A percentile compares a stretch with the other conserved stretches of the same genome.
Conservation (phyloP, 2,329 filamentous ascomycete genomes). For the Nemania bipapillata region DNA sequence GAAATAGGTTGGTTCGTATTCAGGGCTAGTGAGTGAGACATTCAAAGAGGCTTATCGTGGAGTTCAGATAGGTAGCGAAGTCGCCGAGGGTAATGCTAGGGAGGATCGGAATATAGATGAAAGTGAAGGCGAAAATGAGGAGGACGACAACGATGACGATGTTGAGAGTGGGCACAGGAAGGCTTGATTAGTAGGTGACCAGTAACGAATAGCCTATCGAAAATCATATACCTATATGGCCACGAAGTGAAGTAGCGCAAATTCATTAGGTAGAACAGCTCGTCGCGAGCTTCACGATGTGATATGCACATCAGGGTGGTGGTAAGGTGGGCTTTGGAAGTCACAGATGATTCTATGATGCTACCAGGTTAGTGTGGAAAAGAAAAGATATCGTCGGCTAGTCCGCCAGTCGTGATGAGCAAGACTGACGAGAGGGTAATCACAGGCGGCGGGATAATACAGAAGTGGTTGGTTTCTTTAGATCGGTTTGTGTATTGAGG, state of each 20-base stretch:
- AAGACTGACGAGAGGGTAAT: no score
- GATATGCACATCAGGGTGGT: background rate
- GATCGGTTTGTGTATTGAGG: no score
- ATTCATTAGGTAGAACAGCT: background rate
- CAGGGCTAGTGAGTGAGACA: background rate
- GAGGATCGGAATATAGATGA: background rate
- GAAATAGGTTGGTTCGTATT: slow-evolving; percentile 1
- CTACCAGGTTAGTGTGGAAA: no score
- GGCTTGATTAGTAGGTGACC: background rate
- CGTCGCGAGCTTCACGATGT: background rate
- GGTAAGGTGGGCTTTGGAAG: no score
- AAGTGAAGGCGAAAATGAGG: background rate
- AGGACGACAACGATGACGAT: background rate
- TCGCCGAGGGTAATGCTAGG: background rate
- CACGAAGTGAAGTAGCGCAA: slow-evolving; percentile 9
- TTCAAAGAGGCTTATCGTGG: background rate
- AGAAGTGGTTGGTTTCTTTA: no score
- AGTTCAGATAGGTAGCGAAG: background rate
- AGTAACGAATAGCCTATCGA: background rate
- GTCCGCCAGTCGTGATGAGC: no score
- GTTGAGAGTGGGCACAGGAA: no score
- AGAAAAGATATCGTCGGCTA: no score
- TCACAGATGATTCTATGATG: no score
- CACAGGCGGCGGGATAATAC: no score
- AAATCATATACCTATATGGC: background rate